Evolutionary conservation across 202 grass and related monocot species (phyloP).

Genomic region (Eragrostis tef): DNA sequence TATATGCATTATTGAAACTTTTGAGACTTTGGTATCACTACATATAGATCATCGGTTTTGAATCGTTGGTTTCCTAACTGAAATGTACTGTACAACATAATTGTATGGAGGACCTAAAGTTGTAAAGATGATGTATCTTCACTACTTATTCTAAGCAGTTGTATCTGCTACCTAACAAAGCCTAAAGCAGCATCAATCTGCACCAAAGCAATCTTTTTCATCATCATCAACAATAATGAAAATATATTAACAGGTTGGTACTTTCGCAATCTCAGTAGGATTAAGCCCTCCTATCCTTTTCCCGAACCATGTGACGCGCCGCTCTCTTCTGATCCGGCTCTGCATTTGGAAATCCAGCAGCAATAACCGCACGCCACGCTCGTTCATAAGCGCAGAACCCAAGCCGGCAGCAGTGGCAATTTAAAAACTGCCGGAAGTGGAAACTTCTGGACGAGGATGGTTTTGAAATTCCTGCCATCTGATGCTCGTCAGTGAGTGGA

Average conservation of each 20-base stretch:
- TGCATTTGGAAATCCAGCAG: neutral
- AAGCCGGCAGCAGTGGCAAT: neutral
- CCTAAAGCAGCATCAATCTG: neutral
- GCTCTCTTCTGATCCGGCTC: neutral
- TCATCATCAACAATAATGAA: neutral
- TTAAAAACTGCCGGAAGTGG: neutral
- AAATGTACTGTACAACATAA: neutral
- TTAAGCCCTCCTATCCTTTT: neutral
- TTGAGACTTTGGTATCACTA: neutral
- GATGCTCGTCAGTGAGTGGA: slow-evolving; percentile 3
- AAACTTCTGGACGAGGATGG: slow-evolving; percentile 3
- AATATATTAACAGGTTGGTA: too few relatives aligned
- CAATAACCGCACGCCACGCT: neutral
- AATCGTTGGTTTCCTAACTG: neutral
- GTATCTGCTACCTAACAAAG: neutral
- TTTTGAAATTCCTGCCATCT: neutral
- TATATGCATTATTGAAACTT: neutral
- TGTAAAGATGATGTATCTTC: neutral
- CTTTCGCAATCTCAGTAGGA: neutral
- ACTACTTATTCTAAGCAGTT: neutral
- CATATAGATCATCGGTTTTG: neutral
- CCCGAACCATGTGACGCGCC: neutral
- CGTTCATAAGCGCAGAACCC: neutral
- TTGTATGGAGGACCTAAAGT: neutral
- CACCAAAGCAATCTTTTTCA: neutral